phyloP scores from a whole-genome alignment of 148 eudicot species.

The Cornus florida region DNA sequence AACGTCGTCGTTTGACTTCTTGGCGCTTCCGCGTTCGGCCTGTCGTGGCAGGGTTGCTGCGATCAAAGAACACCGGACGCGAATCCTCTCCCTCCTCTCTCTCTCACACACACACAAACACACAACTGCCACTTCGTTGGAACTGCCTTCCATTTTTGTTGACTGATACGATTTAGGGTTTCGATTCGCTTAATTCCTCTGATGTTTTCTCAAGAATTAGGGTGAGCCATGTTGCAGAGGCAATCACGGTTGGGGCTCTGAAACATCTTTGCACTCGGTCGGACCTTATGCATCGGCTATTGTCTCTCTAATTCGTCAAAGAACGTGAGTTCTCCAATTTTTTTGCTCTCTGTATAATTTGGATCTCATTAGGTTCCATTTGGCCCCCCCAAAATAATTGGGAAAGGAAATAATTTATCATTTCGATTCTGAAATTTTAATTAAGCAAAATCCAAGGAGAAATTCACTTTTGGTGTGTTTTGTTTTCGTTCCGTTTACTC shows the following conservation, averaged over 20 bases:
- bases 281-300: constrained; percentile 26
- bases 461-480: background rate
- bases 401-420: no score
- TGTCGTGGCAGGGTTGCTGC: no score
- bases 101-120: background rate
- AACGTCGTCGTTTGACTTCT: no score
- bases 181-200: background rate
- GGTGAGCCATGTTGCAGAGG: background rate
- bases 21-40: no score
- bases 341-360: background rate
- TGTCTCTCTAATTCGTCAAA: constrained; percentile 25
- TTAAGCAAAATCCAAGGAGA: background rate
- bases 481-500: background rate
- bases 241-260: constrained; percentile 23
- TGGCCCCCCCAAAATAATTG: no score
- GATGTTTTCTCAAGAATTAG: constrained; percentile 2
- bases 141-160: no score
- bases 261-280: constrained; percentile 26
- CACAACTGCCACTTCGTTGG: no score
- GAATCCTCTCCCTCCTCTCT: constrained; percentile 8
- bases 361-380: background rate
- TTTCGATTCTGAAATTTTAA: no score
- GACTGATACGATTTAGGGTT: constrained; percentile 1
- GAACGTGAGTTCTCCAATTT: constrained; percentile 26
- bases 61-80: no score